Evolutionary conservation across 2,329 filamentous ascomycete species (phyloP), one percentile per base, ranked within the genome.

Genomic region (Fusarium staphyleae): DNA sequence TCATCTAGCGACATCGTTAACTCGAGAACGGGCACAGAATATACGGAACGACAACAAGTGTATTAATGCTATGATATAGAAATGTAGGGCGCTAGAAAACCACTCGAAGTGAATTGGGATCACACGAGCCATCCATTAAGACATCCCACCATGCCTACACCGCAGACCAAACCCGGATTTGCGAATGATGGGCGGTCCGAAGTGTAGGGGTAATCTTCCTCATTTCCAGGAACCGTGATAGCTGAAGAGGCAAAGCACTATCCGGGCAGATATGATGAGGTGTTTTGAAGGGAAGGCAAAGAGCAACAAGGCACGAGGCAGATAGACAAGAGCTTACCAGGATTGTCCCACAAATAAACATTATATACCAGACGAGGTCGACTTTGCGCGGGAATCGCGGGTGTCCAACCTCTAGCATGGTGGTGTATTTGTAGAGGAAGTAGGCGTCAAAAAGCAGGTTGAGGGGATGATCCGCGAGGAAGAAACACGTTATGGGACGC

Each of bases 211-310:
- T 84, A 79, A 84, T 91, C 87, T 91, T 81, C 88, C 88, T 91
- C 88, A 80, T 76, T 86, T 89, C 79, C 87, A 91, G 88, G 88
- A 91, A 91, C 87, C 88, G 87, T 80, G 82, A 87, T 87, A 90
- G 87, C 80, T 85, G 87, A 82, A 69, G 74, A 74, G 76, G 82
- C 76, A 74, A 60, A 69, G 70, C 80, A 80, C 87, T 89, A 87
- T 85, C 83, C 88, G 88, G 87, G 88, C 88, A 91, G 88, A 89
- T 89, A 86, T 81, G 79, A 78, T 81, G 83, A 81, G 75, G 49
- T 77, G 72, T 24, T 52, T 59, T 51, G 48, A 45, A 42, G 48
- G 40, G 18, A 40, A 42, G 39, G 45, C 19, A 47, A 55, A 39
- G 44, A 60, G 49, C 59, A 57, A 53, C 52, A 61, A 45, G 45